Percentiles rank a stretch among this genome's conserved stretches.
phyloP scores from a whole-genome alignment of 441 rosid genomes.

The Flueggea neowawraea region DNA sequence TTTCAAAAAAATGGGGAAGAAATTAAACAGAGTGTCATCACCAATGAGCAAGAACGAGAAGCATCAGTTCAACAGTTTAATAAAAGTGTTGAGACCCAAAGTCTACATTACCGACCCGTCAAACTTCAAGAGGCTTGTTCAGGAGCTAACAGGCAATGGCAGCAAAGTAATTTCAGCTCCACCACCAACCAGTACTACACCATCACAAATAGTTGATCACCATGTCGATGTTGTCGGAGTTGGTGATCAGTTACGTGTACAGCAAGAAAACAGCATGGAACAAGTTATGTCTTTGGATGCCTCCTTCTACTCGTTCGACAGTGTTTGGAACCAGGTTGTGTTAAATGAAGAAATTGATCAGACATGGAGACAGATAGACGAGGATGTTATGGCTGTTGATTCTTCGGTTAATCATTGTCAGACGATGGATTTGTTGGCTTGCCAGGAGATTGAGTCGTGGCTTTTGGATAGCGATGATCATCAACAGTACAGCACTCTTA shows the following conservation, averaged over 20 bases:
- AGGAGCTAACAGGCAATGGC: too few species aligned
- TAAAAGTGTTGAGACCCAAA: too few species aligned
- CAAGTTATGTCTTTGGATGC: background rate
- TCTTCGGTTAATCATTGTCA: background rate
- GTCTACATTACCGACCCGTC: too few species aligned
- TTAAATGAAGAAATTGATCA: conserved; percentile 1
- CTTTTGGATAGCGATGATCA: conserved; percentile 1
- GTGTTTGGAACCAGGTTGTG: background rate
- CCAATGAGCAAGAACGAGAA: too few species aligned
- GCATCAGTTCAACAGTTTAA: too few species aligned
- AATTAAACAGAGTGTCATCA: too few species aligned
- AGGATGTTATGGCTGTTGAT: conserved; percentile 6
- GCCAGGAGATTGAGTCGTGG: conserved; percentile 4
- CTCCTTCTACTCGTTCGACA: background rate
- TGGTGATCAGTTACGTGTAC: background rate
- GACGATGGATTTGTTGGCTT: background rate
- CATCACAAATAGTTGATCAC: background rate
- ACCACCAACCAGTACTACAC: background rate
- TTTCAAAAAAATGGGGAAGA: too few species aligned
- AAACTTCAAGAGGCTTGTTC: too few species aligned
- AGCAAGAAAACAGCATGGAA: background rate
- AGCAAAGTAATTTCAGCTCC: too few species aligned
- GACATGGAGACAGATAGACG: conserved; percentile 6
- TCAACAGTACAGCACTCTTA: too few species aligned
- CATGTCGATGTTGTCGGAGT: background rate